These are phyloP conservation scores for Penicillium glabrum DNA, from an alignment of 2,329 filamentous ascomycete species.

Conservation along the genomic window DNA sequence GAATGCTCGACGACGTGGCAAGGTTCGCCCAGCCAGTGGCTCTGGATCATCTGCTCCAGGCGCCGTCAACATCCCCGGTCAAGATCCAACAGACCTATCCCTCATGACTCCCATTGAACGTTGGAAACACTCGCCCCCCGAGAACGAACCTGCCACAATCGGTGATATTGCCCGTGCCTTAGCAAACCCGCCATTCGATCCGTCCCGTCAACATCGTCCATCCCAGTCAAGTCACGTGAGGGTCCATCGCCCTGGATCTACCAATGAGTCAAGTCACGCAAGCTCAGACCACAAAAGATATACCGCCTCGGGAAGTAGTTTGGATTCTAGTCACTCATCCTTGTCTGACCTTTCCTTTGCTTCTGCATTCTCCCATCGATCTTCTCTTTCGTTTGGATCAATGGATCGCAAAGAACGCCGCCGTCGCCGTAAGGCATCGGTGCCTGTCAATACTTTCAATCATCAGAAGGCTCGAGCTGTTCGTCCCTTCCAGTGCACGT, in stretches of 20 bases:
- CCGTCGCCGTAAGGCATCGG: conserved; percentile 51
- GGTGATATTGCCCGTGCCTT: conserved; percentile 65
- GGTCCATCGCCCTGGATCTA: conserved; percentile 40
- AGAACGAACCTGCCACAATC: conserved; percentile 66
- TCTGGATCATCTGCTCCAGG: conserved; percentile 69
- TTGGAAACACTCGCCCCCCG: conserved; percentile 68
- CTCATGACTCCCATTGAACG: conserved; percentile 65
- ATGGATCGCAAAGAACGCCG: conserved; percentile 60
- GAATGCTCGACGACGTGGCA: conserved; percentile 80
- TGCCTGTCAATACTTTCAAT: conserved; percentile 41
- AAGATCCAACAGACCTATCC: conserved; percentile 50
- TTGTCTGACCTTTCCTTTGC: conserved; percentile 55
- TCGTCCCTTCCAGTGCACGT: conserved; percentile 59
- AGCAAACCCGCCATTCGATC: conserved; percentile 40
- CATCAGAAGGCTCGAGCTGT: conserved; percentile 41
- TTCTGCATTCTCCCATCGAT: conserved; percentile 57
- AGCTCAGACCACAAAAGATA: conserved; percentile 51
- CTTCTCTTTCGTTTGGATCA: conserved; percentile 58
- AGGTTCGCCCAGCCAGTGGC: conserved; percentile 64
- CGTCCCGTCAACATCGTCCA: conserved; percentile 31
- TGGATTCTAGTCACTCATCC: conserved; percentile 56
- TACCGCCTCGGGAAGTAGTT: conserved; percentile 54
- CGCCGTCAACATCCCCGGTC: conserved; percentile 68
- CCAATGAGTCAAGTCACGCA: conserved; percentile 53
- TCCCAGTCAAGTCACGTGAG: conserved; percentile 34